A percentile compares a stretch with the other conserved stretches of the same genome.
These are phyloP conservation scores for Scopulariopsis brevicaulis DNA, from an alignment of 2,329 filamentous ascomycete species.

Conservation along the genomic window DNA sequence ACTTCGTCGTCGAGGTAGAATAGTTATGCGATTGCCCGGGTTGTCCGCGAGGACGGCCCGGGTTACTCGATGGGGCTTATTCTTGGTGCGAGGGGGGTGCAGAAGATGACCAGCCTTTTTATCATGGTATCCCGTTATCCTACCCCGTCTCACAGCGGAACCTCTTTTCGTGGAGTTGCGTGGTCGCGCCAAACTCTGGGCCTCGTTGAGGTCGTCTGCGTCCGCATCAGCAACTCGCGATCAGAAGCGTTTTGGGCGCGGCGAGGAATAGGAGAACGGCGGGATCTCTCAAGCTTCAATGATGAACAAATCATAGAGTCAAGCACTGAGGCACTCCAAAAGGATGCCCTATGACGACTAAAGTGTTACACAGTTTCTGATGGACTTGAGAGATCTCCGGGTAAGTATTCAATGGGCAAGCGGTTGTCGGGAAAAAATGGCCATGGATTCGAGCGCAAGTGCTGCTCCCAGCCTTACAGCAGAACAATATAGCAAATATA, in stretches of 20 bases:
- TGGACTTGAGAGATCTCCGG: conserved; percentile 1
- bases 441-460: neutral
- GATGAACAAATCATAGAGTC: conserved; percentile 98
- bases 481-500: neutral
- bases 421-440: neutral
- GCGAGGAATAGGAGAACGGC: conserved; percentile 6
- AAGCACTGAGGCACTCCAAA: conserved; percentile 68
- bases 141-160: conserved; percentile 2
- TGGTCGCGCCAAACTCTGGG: conserved; percentile 17
- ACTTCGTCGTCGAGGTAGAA: conserved; percentile 82
- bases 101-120: conserved; percentile 12
- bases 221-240: neutral
- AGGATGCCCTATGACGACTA: conserved; percentile 3
- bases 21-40: conserved; percentile 95
- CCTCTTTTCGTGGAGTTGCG: neutral
- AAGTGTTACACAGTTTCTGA: conserved; percentile 6
- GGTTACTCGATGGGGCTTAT: conserved; percentile 99
- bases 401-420: neutral
- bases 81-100: conserved; percentile 90
- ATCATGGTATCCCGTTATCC: conserved; percentile 2
- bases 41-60: conserved; percentile 21
- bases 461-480: neutral
- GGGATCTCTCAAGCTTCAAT: conserved; percentile 54
- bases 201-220: conserved; percentile 26
- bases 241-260: neutral